phyloP scores from a whole-genome alignment of 163 green algal species.

The Scenedesmus sp. region DNA sequence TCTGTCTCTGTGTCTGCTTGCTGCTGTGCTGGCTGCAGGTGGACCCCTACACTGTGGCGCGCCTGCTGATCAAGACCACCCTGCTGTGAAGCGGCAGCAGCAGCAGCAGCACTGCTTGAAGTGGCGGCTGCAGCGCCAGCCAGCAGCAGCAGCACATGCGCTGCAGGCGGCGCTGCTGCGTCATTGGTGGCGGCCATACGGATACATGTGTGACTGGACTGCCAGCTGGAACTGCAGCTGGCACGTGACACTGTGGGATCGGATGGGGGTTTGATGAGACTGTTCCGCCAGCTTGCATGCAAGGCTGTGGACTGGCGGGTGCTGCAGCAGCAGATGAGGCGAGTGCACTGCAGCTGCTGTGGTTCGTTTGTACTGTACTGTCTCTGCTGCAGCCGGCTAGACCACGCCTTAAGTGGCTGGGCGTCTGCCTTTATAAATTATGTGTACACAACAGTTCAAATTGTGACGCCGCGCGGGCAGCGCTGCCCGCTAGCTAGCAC shows the following conservation, averaged over 20 bases:
- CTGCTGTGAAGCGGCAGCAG: constrained; percentile 53
- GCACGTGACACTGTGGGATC: background rate
- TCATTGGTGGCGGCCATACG: background rate
- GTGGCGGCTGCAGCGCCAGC: constrained; percentile 6
- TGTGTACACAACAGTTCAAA: background rate
- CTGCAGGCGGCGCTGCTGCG: constrained; percentile 11
- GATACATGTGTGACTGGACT: background rate
- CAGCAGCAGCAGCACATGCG: background rate
- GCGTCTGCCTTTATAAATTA: background rate
- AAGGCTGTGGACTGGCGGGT: background rate
- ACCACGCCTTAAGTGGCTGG: background rate
- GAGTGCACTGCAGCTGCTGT: background rate
- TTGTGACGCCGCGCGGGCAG: background rate
- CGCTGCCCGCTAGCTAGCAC: background rate
- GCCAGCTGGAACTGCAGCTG: background rate
- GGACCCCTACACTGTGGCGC: constrained; percentile 88
- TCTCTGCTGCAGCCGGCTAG: background rate
- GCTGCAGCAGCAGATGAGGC: background rate
- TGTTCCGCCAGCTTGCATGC: background rate
- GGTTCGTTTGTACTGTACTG: background rate
- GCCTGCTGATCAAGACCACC: constrained; percentile 89
- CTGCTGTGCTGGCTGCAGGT: constrained; percentile 73
- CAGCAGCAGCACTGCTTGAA: constrained; percentile 14
- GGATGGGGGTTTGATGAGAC: background rate
- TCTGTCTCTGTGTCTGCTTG: constrained; percentile 60